Percentiles rank a stretch among this genome's conserved stretches.
Evolutionary conservation across 495 filamentous ascomycete species (phyloP).

Genomic region (Podospora pseudopauciseta): DNA sequence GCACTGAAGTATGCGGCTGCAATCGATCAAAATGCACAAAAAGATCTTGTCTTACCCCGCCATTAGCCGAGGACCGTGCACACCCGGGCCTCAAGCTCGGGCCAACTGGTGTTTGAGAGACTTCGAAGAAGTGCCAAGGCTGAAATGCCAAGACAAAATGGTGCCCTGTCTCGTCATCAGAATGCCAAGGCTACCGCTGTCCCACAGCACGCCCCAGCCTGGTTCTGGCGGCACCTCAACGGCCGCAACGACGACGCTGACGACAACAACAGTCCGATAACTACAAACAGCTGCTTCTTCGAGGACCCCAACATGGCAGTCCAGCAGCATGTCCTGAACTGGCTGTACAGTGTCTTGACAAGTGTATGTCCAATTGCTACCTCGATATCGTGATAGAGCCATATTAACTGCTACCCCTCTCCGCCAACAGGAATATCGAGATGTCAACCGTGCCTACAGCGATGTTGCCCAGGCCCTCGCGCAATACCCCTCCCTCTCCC

Average conservation of each 20-base stretch:
- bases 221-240: not conserved
- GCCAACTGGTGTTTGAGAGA: not conserved
- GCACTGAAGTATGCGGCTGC: not conserved
- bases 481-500: conserved; percentile 76
- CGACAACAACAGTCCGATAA: conserved; percentile 16
- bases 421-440: conserved; percentile 74
- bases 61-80: not conserved
- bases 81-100: conserved; percentile 11
- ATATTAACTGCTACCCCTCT: conserved; percentile 15
- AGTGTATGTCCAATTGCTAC: conserved; percentile 52
- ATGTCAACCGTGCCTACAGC: conserved; percentile 86
- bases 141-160: no score
- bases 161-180: not conserved
- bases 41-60: conserved; percentile 13
- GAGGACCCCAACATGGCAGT: conserved; percentile 61
- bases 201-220: conserved; percentile 13
- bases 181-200: not conserved
- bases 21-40: not conserved
- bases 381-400: not conserved
- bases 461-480: conserved; percentile 81
- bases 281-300: conserved; percentile 7
- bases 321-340: conserved; percentile 83
- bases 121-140: not conserved
- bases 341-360: conserved; percentile 87
- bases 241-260: not conserved